Percentiles rank a stretch among this genome's conserved stretches.
These are phyloP conservation scores for Suillus decipiens DNA, from an alignment of 768 basidiomycete genomes.

Conservation along the genomic window DNA sequence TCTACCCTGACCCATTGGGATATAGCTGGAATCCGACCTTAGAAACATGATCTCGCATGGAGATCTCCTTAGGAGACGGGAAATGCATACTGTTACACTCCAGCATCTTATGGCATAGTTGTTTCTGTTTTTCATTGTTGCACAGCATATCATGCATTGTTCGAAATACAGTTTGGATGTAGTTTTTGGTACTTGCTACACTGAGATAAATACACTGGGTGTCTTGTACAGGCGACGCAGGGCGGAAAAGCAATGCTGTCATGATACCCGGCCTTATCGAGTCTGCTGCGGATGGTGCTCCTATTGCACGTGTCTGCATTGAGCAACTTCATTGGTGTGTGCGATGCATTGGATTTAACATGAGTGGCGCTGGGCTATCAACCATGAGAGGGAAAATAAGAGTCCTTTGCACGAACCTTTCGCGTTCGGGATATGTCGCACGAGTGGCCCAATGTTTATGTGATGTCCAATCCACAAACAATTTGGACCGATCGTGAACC, in stretches of 20 bases:
- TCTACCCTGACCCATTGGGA: no score
- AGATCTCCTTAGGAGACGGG: no score
- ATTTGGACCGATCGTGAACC: constrained; percentile 22
- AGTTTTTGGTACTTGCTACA: background rate
- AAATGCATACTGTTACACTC: constrained; percentile 35
- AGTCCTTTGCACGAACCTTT: background rate
- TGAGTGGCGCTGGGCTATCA: no score
- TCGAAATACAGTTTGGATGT: background rate
- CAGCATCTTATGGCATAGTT: constrained; percentile 39
- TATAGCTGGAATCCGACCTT: no score
- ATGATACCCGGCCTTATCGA: constrained; percentile 9
- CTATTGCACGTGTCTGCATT: constrained; percentile 17
- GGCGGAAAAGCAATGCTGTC: constrained; percentile 27
- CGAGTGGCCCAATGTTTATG: background rate
- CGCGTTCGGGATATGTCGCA: no score
- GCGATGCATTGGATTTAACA: background rate
- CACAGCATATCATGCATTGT: background rate
- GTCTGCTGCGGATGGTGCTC: constrained; percentile 10
- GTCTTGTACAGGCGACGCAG: constrained; percentile 17
- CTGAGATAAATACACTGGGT: background rate
- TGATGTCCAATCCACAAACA: constrained; percentile 3
- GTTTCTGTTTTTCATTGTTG: no score
- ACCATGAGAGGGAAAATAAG: background rate
- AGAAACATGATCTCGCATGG: no score
- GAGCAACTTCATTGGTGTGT: background rate